These are phyloP conservation scores for Hypomyces rosellus DNA, from an alignment of 2,329 filamentous ascomycete species.

Conservation along the genomic window DNA sequence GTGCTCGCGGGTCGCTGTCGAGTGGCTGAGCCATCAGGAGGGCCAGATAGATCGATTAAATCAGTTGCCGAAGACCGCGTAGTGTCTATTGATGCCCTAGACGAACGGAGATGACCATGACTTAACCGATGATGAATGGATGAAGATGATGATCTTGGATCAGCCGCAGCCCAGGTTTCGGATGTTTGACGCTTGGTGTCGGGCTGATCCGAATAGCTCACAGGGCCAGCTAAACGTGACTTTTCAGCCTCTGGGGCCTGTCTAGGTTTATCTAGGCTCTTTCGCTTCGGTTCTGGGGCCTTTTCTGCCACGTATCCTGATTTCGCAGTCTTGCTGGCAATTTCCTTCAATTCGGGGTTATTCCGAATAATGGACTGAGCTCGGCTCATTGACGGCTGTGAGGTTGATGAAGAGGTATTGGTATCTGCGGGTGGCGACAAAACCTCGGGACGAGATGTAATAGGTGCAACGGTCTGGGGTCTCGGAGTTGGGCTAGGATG, in stretches of 20 bases:
- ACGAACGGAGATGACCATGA: constrained; percentile 8
- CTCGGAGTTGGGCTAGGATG: constrained; percentile 18
- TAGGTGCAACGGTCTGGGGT: constrained; percentile 27
- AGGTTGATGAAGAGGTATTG: constrained; percentile 30
- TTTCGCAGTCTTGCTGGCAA: constrained; percentile 37
- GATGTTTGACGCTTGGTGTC: not conserved
- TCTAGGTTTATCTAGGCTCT: not conserved
- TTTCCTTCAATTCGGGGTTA: constrained; percentile 55
- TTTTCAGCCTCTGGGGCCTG: constrained; percentile 3
- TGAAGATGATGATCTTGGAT: constrained; percentile 5
- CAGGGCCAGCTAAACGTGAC: not conserved
- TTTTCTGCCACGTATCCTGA: constrained; percentile 31
- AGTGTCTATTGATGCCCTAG: constrained; percentile 16
- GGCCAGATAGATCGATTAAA: constrained; percentile 15
- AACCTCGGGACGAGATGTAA: constrained; percentile 4
- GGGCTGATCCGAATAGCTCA: not conserved
- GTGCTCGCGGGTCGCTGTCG: constrained; percentile 73
- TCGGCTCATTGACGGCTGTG: constrained; percentile 47
- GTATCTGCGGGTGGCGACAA: constrained; percentile 22
- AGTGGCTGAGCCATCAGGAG: constrained; percentile 26
- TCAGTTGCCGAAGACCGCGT: constrained; percentile 17
- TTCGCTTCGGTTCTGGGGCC: constrained; percentile 3
- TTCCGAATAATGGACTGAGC: constrained; percentile 59
- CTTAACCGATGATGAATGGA: constrained; percentile 18
- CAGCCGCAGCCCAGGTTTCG: constrained; percentile 3